Base-by-base conservation (phyloP, 176 grass and related monocot species). In the Carex littledalei region DNA sequence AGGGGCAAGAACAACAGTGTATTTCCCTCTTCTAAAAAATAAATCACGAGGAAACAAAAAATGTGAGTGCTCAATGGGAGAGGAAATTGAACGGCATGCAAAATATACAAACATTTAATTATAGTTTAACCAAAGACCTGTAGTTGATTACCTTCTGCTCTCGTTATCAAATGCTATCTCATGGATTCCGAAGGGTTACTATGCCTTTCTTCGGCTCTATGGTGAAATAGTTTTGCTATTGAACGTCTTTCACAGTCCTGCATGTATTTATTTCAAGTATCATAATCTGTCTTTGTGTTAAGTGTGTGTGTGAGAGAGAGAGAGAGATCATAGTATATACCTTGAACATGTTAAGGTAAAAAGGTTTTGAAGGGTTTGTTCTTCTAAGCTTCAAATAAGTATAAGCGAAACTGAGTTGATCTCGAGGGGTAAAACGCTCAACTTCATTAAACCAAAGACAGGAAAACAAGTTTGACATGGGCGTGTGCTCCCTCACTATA, bases 401-500 rank as follows among this genome's bases (percentile, higher is more conserved):
- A 87, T 99, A 99, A 50, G 96, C 96, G 85, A 99, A 99, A 85
- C 96, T 99, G 85, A 99, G 93, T 39, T 99, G 96, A 72, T 99
- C 96, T 59, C 93, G 91, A 31, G 96, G 93, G 45, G 96, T 99
- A 86, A 99, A 99, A 67, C 88, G 93, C 60, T 99, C 93, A 57
- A 99, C 91, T 83, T 99, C 96, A 84, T 99, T 99, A 87, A 91
- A 99, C 96, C 96, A 99, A 21, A 95, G 81, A 72, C 96, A 99
- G 35, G 96, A 95, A 86, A 95, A 99, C 79, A 95, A 82, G 72
- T 99, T 99, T 18, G 96, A 99, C 96, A 95, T 95, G 50, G 96
- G 90, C 59, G 96, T 99, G 87, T 99, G 96, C 78, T 90, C 93
- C 83, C 93, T 92, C 86, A 96, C 88, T 10, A 99, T 99, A 79